Conservation (phyloP, 257 asterid species). For the Ajuga chamaepitys region DNA sequence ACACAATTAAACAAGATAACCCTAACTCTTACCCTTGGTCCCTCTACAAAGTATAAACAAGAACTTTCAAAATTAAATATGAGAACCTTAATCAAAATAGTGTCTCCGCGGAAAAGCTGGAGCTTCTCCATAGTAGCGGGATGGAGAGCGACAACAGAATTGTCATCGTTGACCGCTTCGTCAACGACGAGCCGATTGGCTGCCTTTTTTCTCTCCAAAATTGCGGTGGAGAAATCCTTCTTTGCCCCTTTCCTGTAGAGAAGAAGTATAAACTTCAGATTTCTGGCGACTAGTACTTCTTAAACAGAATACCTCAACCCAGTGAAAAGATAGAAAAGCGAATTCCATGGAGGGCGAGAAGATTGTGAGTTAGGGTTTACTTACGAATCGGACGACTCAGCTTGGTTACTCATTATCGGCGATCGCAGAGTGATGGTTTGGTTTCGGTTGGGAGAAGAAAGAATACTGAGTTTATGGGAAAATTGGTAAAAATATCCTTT, state of each 20-base stretch:
- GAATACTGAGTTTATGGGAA: no score
- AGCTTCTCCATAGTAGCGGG: constrained; percentile 88
- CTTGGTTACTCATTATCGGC: constrained; percentile 55
- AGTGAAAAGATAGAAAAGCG: neutral
- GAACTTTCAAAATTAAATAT: neutral
- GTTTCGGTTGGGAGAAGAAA: constrained; percentile 12
- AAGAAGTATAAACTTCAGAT: neutral
- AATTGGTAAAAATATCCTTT: no score
- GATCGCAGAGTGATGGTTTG: constrained; percentile 24
- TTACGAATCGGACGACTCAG: constrained; percentile 82
- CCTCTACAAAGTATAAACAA: neutral
- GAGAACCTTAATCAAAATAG: constrained; percentile 63
- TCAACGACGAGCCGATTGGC: constrained; percentile 77
- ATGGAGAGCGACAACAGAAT: constrained; percentile 67
- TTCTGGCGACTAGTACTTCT: constrained; percentile 11
- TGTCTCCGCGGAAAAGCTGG: constrained; percentile 79
- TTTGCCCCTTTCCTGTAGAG: constrained; percentile 51
- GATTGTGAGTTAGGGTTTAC: constrained; percentile 18
- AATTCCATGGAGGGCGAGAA: neutral
- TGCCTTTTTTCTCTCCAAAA: constrained; percentile 83
- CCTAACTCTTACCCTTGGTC: constrained; percentile 15
- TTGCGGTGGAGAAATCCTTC: constrained; percentile 82
- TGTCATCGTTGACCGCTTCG: constrained; percentile 87
- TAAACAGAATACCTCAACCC: neutral
- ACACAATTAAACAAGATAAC: no score